Percentiles rank a stretch among this genome's conserved stretches.
Conservation (phyloP, 495 filamentous ascomycete genomes). For the Bathelium albidoporum region DNA sequence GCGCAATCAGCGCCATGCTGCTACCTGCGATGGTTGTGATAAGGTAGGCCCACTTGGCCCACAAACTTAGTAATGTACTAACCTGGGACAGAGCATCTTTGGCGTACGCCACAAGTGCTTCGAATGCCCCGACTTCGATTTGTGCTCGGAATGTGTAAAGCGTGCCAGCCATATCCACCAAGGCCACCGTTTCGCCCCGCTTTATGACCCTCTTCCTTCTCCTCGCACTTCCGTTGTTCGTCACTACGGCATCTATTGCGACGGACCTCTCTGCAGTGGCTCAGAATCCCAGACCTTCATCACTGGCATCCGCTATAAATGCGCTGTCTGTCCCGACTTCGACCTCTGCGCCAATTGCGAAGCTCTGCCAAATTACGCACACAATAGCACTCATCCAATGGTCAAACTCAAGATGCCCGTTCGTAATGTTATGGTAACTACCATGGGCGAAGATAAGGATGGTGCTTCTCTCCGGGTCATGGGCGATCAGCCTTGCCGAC, state of each 20-base stretch:
- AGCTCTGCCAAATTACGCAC: slow-evolving; percentile 66
- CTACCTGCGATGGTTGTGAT: slow-evolving; percentile 92
- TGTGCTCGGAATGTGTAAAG: slow-evolving; percentile 68
- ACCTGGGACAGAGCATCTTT: slow-evolving; percentile 50
- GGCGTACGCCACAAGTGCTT: slow-evolving; percentile 96
- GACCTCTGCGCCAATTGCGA: slow-evolving; percentile 97
- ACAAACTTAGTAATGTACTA: slow-evolving; percentile 16
- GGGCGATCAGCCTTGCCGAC: slow-evolving; percentile 46
- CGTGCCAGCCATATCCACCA: slow-evolving; percentile 60
- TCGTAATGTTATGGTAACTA: slow-evolving; percentile 79
- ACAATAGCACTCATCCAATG: slow-evolving; percentile 90
- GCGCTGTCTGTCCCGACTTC: slow-evolving; percentile 88
- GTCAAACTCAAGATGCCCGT: slow-evolving; percentile 96
- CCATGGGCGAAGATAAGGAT: slow-evolving; percentile 61
- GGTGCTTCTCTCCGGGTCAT: slow-evolving; percentile 50
- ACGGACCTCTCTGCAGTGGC: slow-evolving; percentile 77
- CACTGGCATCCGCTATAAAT: slow-evolving; percentile 84
- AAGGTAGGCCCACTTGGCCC: slow-evolving; percentile 40
- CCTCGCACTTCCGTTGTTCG: slow-evolving; percentile 29
- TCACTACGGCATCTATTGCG: slow-evolving; percentile 86
- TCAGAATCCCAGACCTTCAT: slow-evolving; percentile 56
- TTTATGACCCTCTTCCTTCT: slow-evolving; percentile 68
- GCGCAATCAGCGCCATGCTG: slow-evolving; percentile 69
- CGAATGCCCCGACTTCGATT: slow-evolving; percentile 96
- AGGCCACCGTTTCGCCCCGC: slow-evolving; percentile 78